Evolutionary conservation across 371 early-diverging fungal species (phyloP).

Genomic region (Mortierella sp.): DNA sequence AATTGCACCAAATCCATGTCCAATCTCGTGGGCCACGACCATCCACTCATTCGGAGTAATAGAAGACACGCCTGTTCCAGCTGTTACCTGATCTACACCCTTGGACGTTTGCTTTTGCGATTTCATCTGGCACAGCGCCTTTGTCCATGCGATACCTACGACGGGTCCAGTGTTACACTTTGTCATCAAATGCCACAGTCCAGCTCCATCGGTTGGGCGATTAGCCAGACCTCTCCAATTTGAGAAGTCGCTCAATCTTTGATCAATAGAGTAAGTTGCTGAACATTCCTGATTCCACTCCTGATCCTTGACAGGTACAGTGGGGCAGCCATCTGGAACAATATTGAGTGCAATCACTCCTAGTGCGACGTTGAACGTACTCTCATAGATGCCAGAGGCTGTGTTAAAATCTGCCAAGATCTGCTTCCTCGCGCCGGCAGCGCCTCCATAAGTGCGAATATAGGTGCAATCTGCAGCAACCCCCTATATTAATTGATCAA

Average conservation of each 20-base stretch:
- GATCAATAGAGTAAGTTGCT: slow-evolving; percentile 76
- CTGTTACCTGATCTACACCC: slow-evolving; percentile 58
- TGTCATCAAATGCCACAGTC: slow-evolving; percentile 96
- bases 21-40: slow-evolving; percentile 96
- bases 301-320: slow-evolving; percentile 52
- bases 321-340: slow-evolving; percentile 70
- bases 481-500: slow-evolving; percentile 54
- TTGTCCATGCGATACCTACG: slow-evolving; percentile 96
- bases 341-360: slow-evolving; percentile 88
- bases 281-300: slow-evolving; percentile 89
- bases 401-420: slow-evolving; percentile 84
- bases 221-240: slow-evolving; percentile 84
- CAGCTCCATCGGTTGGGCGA: slow-evolving; percentile 75
- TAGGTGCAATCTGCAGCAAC: slow-evolving; percentile 88
- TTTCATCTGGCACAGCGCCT: slow-evolving; percentile 76
- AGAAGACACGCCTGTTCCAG: slow-evolving; percentile 93
- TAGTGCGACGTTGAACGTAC: slow-evolving; percentile 90
- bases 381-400: slow-evolving; percentile 88
- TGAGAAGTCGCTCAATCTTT: slow-evolving; percentile 91
- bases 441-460: slow-evolving; percentile 67
- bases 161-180: slow-evolving; percentile 88
- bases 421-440: slow-evolving; percentile 71
- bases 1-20: slow-evolving; percentile 87
- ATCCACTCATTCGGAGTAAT: slow-evolving; percentile 89
- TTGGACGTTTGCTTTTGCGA: slow-evolving; percentile 58